Conservation (phyloP, 2,329 filamentous ascomycete genomes). For the Niveomyces coronatus region DNA sequence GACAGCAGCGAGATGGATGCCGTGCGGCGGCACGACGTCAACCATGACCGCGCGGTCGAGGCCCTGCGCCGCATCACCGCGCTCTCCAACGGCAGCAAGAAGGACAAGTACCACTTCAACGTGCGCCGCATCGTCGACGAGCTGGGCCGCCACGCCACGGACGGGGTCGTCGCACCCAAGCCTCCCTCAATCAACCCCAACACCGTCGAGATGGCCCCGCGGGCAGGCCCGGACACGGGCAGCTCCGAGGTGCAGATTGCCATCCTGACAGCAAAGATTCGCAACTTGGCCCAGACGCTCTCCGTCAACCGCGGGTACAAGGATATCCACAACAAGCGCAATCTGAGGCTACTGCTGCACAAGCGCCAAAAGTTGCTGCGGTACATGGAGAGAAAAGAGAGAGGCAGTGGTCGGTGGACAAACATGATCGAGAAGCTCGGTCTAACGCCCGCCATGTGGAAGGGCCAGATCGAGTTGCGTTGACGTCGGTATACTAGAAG, state of each 20-base stretch:
- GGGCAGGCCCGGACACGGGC: constrained; percentile 86
- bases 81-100: constrained; percentile 65
- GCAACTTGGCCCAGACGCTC: constrained; percentile 63
- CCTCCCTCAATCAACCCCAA: constrained; percentile 35
- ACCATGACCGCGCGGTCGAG: constrained; percentile 58
- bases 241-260: constrained; percentile 97
- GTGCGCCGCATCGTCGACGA: constrained; percentile 73
- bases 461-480: constrained; percentile 61
- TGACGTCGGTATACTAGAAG: no score
- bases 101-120: constrained; percentile 73
- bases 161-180: constrained; percentile 55
- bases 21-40: constrained; percentile 35
- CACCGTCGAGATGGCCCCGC: constrained; percentile 32
- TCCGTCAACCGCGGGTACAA: constrained; percentile 58
- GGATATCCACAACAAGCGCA: constrained; percentile 92
- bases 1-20: constrained; percentile 27
- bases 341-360: constrained; percentile 76
- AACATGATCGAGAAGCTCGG: constrained; percentile 77
- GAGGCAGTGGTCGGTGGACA: constrained; percentile 83
- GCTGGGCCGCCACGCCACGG: constrained; percentile 88
- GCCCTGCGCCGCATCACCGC: constrained; percentile 72
- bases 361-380: constrained; percentile 77
- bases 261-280: constrained; percentile 89
- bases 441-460: constrained; percentile 79
- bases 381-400: constrained; percentile 82